These are phyloP conservation scores for Punica granatum DNA, from an alignment of 345 rosid species.

Conservation along the genomic window DNA sequence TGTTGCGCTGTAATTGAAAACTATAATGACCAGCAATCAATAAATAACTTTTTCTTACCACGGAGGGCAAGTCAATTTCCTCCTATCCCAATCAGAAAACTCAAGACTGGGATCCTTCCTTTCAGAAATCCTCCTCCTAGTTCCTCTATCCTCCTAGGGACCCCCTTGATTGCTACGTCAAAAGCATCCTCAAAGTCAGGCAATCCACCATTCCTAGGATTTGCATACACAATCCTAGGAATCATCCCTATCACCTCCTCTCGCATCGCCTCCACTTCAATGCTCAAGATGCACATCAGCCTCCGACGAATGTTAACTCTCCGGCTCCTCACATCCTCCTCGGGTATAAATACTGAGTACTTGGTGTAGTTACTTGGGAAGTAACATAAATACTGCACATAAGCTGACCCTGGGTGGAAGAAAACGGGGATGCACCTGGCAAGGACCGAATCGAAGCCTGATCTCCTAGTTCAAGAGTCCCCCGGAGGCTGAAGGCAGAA, in stretches of 20 bases:
- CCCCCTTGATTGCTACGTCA: constrained; percentile 35
- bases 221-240: constrained; percentile 41
- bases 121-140: constrained; percentile 14
- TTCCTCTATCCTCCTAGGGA: constrained; percentile 22
- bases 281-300: constrained; percentile 20
- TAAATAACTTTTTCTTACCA: too few species aligned
- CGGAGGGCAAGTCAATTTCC: too few species aligned
- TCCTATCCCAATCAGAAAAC: too few species aligned
- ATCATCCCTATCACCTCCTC: constrained; percentile 34
- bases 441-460: constrained; percentile 49
- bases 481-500: constrained; percentile 61
- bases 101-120: constrained; percentile 20
- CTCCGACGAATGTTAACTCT: constrained; percentile 17
- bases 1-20: too few species aligned
- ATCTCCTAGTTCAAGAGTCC: constrained; percentile 52
- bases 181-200: constrained; percentile 37
- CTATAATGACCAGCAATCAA: too few species aligned
- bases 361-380: constrained; percentile 24
- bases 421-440: constrained; percentile 61
- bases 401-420: constrained; percentile 46
- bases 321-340: constrained; percentile 16
- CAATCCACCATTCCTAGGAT: constrained; percentile 17
- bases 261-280: constrained; percentile 27
- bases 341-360: constrained; percentile 42
- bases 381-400: constrained; percentile 49